Conservation (phyloP, 2,329 filamentous ascomycete species). For the Colletotrichum theobromicola region DNA sequence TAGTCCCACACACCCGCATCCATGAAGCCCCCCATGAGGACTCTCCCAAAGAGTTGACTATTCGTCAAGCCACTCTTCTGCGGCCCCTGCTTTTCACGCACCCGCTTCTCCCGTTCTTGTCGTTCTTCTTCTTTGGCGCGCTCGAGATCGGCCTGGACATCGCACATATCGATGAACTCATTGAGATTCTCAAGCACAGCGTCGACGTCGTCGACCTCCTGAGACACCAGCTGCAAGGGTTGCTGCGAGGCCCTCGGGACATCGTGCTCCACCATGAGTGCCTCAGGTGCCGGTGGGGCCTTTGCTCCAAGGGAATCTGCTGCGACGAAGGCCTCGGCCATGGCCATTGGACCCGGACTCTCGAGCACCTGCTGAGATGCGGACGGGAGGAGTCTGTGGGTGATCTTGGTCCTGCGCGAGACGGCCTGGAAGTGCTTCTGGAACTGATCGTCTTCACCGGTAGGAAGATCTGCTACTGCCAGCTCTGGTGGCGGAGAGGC, state of each 20-base stretch:
- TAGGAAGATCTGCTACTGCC: slow-evolving; percentile 37
- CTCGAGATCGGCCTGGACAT: slow-evolving; percentile 34
- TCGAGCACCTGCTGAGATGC: slow-evolving; percentile 44
- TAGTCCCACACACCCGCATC: slow-evolving; percentile 8
- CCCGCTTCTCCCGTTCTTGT: neutral
- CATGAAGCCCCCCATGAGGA: neutral
- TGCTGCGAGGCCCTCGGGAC: neutral
- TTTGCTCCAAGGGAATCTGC: slow-evolving; percentile 37
- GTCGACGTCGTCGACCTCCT: slow-evolving; percentile 46
- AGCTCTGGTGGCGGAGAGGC: slow-evolving; percentile 50
- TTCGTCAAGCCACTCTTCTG: neutral
- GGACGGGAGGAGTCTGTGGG: slow-evolving; percentile 42
- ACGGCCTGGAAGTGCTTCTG: slow-evolving; percentile 53
- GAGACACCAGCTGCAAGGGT: neutral
- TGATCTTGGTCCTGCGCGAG: slow-evolving; percentile 36
- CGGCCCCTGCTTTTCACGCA: neutral
- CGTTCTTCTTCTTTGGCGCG: slow-evolving; percentile 12
- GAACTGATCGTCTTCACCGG: slow-evolving; percentile 43
- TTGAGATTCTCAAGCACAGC: slow-evolving; percentile 51
- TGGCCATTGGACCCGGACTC: slow-evolving; percentile 48
- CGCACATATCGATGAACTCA: slow-evolving; percentile 47
- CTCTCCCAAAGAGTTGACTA: neutral
- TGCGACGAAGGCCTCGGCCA: slow-evolving; percentile 55
- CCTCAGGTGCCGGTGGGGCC: neutral
- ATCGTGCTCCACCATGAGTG: slow-evolving; percentile 4